Evolutionary conservation across 352 stramenopile species (phyloP).

Genomic region (Phytophthora lateralis): DNA sequence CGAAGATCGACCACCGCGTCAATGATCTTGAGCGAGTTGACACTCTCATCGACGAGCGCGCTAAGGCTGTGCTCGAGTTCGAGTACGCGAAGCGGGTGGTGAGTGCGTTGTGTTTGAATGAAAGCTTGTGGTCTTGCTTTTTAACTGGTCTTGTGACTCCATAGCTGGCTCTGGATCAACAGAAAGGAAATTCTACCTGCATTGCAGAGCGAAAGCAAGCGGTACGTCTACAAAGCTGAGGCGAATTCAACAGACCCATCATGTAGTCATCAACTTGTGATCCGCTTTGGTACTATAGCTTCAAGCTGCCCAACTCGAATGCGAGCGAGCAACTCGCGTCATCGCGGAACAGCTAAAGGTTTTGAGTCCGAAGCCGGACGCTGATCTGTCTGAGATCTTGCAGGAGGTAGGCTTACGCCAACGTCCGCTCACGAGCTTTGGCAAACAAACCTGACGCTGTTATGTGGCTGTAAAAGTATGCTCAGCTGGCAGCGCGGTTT

Average conservation of each 20-base stretch:
- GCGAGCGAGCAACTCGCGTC: slow-evolving; percentile 31
- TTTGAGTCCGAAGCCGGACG: slow-evolving; percentile 10
- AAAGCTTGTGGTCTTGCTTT: neutral
- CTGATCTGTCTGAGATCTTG: slow-evolving; percentile 25
- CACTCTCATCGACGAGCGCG: slow-evolving; percentile 46
- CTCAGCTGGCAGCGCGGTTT: slow-evolving; percentile 24
- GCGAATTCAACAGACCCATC: neutral
- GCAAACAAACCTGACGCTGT: slow-evolving; percentile 4
- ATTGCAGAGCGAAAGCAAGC: slow-evolving; percentile 61
- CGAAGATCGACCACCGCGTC: slow-evolving; percentile 49
- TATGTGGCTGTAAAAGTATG: slow-evolving; percentile 23
- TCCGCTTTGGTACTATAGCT: slow-evolving; percentile 27
- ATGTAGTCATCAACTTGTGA: neutral
- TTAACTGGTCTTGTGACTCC: neutral
- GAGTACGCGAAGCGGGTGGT: slow-evolving; percentile 79
- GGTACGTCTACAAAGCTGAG: slow-evolving; percentile 34
- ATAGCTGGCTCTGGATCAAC: slow-evolving; percentile 56
- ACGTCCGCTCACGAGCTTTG: neutral
- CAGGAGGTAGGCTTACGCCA: slow-evolving; percentile 30
- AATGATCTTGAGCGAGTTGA: slow-evolving; percentile 42
- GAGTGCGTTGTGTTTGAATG: neutral
- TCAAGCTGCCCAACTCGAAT: slow-evolving; percentile 37
- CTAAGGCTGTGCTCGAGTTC: slow-evolving; percentile 64
- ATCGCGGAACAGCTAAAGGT: slow-evolving; percentile 34
- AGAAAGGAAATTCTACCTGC: slow-evolving; percentile 62